Evolutionary conservation across 192 early-diverging fungal species (phyloP), one percentile per base, ranked within the genome.

Genomic region (Phlyctochytrium bullatum): DNA sequence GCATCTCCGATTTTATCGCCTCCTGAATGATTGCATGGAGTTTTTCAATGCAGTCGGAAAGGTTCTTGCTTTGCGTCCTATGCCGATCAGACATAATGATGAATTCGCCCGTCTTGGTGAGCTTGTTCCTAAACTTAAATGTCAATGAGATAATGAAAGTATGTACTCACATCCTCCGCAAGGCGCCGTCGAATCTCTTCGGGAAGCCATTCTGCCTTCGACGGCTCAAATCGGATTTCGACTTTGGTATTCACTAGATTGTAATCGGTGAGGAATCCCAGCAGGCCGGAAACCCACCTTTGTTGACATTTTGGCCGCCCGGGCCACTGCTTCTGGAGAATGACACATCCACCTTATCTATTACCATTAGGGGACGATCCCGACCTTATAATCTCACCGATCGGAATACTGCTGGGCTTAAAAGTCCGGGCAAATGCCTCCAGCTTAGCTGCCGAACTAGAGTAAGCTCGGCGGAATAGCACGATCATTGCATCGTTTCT

Each of bases 221-320:
- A 23, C 29, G 66, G 30, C 6, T 20, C 34, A 62, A 74, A 76
- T 56, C 74, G 71, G 34, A 76, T 17, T 20, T 76, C 74, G 16
- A 73, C 74, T 51, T 76, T 76, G 0, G 74, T 68, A 30, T 54
- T 70, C 20, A 76, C 74, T 71, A 4, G 1, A 29, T 12, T n/a
- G 20, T 6, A 20, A 63, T 25, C 10, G 6, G 3, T 6, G 25
- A 57, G 10, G 10, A 10, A 57, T 14, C 10, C 20, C 12, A 0
- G 1, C 17, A 62, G 2, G n/a, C 17, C 17, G n/a, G 30, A 35
- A 35, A 62, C 32, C 17, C 14, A 59, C 36, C 68, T 34, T 74
- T 74, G 74, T 74, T 76, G 24, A 76, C 74, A 52, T 76, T 76
- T 33, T 76, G 74, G 14, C 74, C 74, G 28, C 74, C 74, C 3